These are phyloP conservation scores for Heracleum sosnowskyi DNA, from an alignment of 129 eudicot species.

Conservation along the genomic window DNA sequence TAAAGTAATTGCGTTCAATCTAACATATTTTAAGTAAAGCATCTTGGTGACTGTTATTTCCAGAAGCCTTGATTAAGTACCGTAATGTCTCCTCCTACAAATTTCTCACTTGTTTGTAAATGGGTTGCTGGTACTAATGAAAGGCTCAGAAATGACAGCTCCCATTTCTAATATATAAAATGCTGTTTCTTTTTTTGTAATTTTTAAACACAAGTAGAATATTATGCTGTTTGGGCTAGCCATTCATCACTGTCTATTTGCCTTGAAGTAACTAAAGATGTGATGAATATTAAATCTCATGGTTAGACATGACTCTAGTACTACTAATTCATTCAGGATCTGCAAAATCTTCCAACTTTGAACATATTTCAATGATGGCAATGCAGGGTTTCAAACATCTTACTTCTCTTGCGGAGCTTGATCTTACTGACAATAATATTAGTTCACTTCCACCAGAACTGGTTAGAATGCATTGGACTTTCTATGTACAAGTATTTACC, in stretches of 20 bases:
- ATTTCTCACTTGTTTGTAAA: not conserved
- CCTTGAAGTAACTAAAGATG: not conserved
- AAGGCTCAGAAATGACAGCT: not conserved
- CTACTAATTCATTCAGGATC: not conserved
- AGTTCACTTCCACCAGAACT: slow-evolving; percentile 69
- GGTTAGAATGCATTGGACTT: slow-evolving; percentile 39
- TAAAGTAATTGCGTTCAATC: not conserved
- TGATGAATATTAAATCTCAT: not conserved
- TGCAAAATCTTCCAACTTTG: slow-evolving; percentile 3
- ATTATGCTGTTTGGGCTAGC: not conserved
- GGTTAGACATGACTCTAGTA: not conserved
- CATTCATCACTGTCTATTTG: not conserved
- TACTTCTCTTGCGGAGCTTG: slow-evolving; percentile 68
- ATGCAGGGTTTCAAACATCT: slow-evolving; percentile 65
- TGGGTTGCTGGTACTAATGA: not conserved
- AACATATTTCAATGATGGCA: slow-evolving; percentile 7
- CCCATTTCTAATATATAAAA: not conserved
- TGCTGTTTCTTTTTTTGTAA: not conserved
- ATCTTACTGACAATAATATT: slow-evolving; percentile 80
- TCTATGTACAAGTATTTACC: not conserved
- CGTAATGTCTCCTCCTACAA: not conserved
- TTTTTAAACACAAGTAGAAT: not conserved
- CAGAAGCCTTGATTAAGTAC: not conserved
- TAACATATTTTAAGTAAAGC: not conserved
- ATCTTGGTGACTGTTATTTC: not conserved